phyloP scores from a whole-genome alignment of 345 rosid species.

The Populus deltoides region DNA sequence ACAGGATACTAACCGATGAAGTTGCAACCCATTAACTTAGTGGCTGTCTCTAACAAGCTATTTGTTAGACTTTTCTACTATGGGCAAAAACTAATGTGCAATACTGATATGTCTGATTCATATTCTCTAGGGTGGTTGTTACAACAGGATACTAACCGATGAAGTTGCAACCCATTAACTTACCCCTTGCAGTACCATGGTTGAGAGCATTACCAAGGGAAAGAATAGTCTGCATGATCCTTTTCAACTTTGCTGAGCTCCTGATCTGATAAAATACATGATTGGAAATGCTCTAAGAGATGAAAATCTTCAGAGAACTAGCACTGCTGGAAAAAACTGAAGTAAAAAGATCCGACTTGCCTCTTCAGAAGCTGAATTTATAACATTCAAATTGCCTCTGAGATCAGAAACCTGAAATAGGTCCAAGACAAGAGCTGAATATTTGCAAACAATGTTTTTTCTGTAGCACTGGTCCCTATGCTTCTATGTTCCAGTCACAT shows the following conservation, averaged over 20 bases:
- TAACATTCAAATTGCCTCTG: constrained; percentile 49
- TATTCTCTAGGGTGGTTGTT: not conserved
- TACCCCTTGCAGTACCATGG: constrained; percentile 91
- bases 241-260: constrained; percentile 63
- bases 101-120: not conserved
- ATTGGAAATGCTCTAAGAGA: constrained; percentile 12
- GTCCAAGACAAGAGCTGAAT: constrained; percentile 6
- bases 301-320: constrained; percentile 15
- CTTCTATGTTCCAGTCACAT: not conserved
- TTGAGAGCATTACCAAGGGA: constrained; percentile 86
- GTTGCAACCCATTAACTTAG: constrained; percentile 20
- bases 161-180: constrained; percentile 21
- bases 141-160: not conserved
- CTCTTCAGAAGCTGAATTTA: constrained; percentile 71
- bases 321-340: constrained; percentile 15
- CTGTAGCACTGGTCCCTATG: not conserved
- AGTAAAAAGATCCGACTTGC: constrained; percentile 40
- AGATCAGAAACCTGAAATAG: constrained; percentile 73
- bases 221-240: constrained; percentile 84
- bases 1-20: not conserved
- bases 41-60: not conserved
- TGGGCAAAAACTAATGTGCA: not conserved
- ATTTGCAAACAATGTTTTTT: not conserved
- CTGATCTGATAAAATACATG: constrained; percentile 48
- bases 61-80: not conserved